Base-by-base conservation (phyloP, 1,284 basidiomycete genomes). In the Pterulicium gracile region DNA sequence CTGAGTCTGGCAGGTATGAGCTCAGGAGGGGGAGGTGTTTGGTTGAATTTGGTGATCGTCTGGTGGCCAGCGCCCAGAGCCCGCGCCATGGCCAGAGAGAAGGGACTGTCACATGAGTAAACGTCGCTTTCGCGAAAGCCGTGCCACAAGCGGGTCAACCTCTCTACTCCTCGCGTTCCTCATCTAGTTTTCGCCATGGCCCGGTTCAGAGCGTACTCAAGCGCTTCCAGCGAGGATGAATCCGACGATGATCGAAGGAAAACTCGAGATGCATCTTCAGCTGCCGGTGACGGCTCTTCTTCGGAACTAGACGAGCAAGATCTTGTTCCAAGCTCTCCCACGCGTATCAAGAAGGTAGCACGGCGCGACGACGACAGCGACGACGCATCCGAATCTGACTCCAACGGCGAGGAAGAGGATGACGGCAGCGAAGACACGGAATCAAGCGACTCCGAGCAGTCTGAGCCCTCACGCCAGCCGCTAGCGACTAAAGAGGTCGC, bases 151-250 rank as follows among this genome's bases (percentile, higher is more conserved):
- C n/a, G n/a, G n/a, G n/a, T n/a, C n/a, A n/a, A n/a, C n/a, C n/a
- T n/a, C n/a, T n/a, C n/a, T n/a, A n/a, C n/a, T n/a, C n/a, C n/a
- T n/a, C n/a, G n/a, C n/a, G n/a, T n/a, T n/a, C n/a, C n/a, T n/a
- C n/a, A n/a, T n/a, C n/a, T n/a, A n/a, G n/a, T n/a, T n/a, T n/a
- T n/a, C n/a, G n/a, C n/a, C n/a, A 70, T 68, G 66, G 59, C 68
- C 14, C 63, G 66, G 41, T 68, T 70, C 56, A 67, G 62, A 44
- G 68, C 68, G 43, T 55, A 66, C 47, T 56, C 57, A 18, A 69
- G 65, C 50, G 66, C 66, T 51, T 67, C 58, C 50, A 66, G 64
- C 48, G 66, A 67, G 50, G 67, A 69, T 44, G 66, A 67, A 35
- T 52, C 58, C 48, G 47, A 55, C 19, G 45, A 48, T 14, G 27